phyloP scores from a whole-genome alignment of 176 grass and related monocot species.

The Eleusine coracana region DNA sequence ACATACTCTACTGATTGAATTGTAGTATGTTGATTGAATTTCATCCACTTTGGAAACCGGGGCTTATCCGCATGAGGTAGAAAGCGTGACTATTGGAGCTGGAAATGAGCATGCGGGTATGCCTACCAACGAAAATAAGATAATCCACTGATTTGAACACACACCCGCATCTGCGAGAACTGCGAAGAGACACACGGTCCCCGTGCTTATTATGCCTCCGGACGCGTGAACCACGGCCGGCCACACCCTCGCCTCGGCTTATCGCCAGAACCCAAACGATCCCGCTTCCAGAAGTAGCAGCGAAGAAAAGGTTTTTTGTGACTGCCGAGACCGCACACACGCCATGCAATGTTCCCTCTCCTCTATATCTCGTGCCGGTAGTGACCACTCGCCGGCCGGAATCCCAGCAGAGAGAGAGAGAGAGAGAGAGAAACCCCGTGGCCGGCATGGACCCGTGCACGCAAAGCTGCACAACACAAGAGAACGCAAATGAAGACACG shows the following conservation, averaged over 20 bases:
- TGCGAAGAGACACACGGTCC: neutral
- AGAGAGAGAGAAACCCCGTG: neutral
- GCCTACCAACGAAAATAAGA: too few relatives aligned
- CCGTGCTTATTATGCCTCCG: neutral
- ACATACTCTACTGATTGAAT: too few relatives aligned
- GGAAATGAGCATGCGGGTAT: too few relatives aligned
- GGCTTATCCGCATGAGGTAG: too few relatives aligned
- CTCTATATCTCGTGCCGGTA: neutral
- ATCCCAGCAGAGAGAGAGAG: neutral
- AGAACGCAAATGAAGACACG: neutral
- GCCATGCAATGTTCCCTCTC: neutral
- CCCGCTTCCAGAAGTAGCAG: constrained; percentile 13
- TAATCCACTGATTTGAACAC: neutral
- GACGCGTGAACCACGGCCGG: neutral
- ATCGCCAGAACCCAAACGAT: neutral
- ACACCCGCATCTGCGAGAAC: neutral
- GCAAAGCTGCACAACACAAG: constrained; percentile 1
- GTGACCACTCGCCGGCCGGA: neutral
- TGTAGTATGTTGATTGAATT: too few relatives aligned
- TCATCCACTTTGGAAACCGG: too few relatives aligned
- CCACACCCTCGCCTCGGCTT: neutral
- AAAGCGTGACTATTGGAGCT: too few relatives aligned
- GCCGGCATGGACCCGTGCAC: constrained; percentile 12
- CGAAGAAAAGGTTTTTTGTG: neutral
- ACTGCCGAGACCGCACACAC: neutral